Conservation (phyloP, 164 flowering plant genomes). For the Litsea cubeba region DNA sequence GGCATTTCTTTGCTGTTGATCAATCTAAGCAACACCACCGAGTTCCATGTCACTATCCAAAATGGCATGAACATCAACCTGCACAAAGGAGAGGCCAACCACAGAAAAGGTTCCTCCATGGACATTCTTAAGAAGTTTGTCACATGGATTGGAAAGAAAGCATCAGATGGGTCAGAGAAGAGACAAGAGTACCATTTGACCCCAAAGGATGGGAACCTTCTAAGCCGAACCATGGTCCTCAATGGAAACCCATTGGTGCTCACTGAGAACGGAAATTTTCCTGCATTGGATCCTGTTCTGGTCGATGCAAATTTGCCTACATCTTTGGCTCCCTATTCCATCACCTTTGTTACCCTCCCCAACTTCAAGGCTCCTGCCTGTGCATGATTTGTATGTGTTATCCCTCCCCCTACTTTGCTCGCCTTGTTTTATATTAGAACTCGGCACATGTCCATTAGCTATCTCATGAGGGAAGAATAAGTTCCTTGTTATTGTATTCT, state of each 20-base stretch:
- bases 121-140: slow-evolving; percentile 40
- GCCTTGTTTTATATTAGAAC: no score
- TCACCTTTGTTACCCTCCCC: slow-evolving; percentile 63
- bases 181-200: slow-evolving; percentile 51
- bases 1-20: slow-evolving; percentile 74
- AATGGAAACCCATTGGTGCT: slow-evolving; percentile 26
- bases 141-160: slow-evolving; percentile 59
- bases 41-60: slow-evolving; percentile 31
- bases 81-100: slow-evolving; percentile 3
- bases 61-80: slow-evolving; percentile 24
- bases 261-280: slow-evolving; percentile 36
- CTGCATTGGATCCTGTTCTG: slow-evolving; percentile 38
- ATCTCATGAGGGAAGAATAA: no score
- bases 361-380: slow-evolving; percentile 68
- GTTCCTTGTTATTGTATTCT: no score
- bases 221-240: slow-evolving; percentile 60
- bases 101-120: slow-evolving; percentile 23
- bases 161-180: slow-evolving; percentile 27
- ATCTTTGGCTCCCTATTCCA: slow-evolving; percentile 52
- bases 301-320: slow-evolving; percentile 28
- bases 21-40: slow-evolving; percentile 67
- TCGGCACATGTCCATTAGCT: no score
- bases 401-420: background rate
- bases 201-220: slow-evolving; percentile 57
- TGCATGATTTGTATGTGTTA: slow-evolving; percentile 13